These are phyloP conservation scores for Mucor indicus DNA, from an alignment of 371 early-diverging fungal species.

Conservation along the genomic window DNA sequence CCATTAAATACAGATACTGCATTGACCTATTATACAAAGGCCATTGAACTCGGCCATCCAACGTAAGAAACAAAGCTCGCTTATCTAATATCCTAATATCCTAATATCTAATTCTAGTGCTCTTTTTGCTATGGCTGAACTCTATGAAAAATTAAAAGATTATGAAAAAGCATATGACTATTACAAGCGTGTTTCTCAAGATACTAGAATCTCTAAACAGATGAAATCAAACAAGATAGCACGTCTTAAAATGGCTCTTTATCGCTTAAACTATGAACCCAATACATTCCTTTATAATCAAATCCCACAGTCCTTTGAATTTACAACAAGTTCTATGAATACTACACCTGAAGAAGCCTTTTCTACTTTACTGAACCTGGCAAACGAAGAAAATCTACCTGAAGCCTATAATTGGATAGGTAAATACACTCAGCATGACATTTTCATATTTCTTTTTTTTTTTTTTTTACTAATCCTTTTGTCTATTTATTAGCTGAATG, in stretches of 20 bases:
- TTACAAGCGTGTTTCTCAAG: conserved; percentile 31
- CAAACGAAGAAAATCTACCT: conserved; percentile 23
- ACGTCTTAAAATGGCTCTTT: conserved; percentile 38
- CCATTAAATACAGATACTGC: conserved; percentile 61
- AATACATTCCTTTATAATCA: conserved; percentile 8
- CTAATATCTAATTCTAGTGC: conserved; percentile 20
- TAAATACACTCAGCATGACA: conserved; percentile 9
- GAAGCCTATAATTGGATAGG: conserved; percentile 41
- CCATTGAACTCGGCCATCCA: conserved; percentile 33
- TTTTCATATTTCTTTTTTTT: not conserved
- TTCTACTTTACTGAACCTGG: conserved; percentile 18
- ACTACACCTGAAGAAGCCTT: no score
- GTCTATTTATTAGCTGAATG: conserved; percentile 32
- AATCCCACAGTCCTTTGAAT: no score
- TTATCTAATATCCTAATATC: not conserved
- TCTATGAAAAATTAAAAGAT: conserved; percentile 30
- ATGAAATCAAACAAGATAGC: conserved; percentile 26
- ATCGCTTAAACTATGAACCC: conserved; percentile 38
- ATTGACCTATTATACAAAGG: conserved; percentile 32
- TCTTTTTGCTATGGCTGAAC: conserved; percentile 42
- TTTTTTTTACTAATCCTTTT: not conserved
- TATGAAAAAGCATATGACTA: conserved; percentile 37
- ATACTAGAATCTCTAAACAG: conserved; percentile 22
- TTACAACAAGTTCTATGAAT: no score
- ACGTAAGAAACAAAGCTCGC: conserved; percentile 18